A percentile compares a stretch with the other conserved stretches of the same genome.
Evolutionary conservation across 768 basidiomycete genomes (phyloP).

Genomic region (Termitomyces sp.): DNA sequence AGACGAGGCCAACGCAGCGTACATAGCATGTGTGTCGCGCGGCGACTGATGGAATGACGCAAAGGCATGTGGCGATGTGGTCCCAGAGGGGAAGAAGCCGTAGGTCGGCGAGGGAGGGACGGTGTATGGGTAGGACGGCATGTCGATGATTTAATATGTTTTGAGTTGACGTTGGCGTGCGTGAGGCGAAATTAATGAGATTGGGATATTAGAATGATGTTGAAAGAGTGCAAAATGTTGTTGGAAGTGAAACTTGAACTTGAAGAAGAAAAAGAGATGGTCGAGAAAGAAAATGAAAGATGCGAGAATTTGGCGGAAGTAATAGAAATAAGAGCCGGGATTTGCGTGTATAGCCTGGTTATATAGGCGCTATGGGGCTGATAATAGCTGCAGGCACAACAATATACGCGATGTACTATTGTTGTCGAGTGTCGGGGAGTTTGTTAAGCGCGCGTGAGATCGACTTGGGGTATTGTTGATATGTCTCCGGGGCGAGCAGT

Average conservation of each 20-base stretch:
- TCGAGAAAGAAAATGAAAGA: conserved; percentile 11
- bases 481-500: conserved; percentile 1
- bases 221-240: neutral
- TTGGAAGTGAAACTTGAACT: conserved; percentile 5
- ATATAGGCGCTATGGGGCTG: neutral
- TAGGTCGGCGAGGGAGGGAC: conserved; percentile 53
- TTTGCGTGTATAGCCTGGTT: neutral
- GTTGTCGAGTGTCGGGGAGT: conserved; percentile 8
- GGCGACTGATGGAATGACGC: conserved; percentile 56
- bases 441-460: neutral
- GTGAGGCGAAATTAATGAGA: conserved; percentile 8
- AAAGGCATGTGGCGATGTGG: conserved; percentile 59
- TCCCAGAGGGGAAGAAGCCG: conserved; percentile 58
- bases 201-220: conserved; percentile 3
- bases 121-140: conserved; percentile 48
- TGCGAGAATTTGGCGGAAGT: conserved; percentile 1
- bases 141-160: conserved; percentile 25
- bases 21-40: conserved; percentile 59
- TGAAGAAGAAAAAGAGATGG: conserved; percentile 1
- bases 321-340: neutral
- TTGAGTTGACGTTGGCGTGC: neutral
- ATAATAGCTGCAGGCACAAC: conserved; percentile 9
- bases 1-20: conserved; percentile 43
- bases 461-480: conserved; percentile 5
- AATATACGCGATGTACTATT: conserved; percentile 16